These are phyloP conservation scores for Apiospora malaysiana DNA, from an alignment of 2,329 filamentous ascomycete genomes.

Conservation along the genomic window DNA sequence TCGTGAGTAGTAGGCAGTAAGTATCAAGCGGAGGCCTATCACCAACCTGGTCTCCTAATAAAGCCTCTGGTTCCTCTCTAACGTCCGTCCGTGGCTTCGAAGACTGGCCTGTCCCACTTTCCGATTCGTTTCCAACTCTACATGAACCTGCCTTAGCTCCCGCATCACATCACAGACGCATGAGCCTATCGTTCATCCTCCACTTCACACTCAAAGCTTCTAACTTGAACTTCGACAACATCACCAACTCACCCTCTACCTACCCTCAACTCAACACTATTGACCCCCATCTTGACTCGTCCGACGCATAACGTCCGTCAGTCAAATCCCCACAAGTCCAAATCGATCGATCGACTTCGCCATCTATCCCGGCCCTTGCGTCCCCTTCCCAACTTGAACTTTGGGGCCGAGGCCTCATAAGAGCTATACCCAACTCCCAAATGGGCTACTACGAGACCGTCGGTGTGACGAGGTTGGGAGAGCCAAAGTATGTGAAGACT, in stretches of 20 bases:
- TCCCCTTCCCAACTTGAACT: background rate
- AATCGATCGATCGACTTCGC: background rate
- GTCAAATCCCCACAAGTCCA: background rate
- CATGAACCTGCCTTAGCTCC: slow-evolving; percentile 31
- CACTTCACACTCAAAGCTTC: slow-evolving; percentile 27
- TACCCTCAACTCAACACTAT: background rate
- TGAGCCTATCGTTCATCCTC: slow-evolving; percentile 24
- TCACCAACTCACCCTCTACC: background rate
- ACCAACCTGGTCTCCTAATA: slow-evolving; percentile 32
- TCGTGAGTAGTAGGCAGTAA: background rate
- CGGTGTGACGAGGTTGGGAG: slow-evolving; percentile 26
- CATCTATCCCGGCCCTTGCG: background rate
- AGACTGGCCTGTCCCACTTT: slow-evolving; percentile 30
- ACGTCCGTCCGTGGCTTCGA: slow-evolving; percentile 24
- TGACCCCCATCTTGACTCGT: slow-evolving; percentile 2
- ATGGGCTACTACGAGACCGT: slow-evolving; percentile 24
- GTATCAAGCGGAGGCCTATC: slow-evolving; percentile 33
- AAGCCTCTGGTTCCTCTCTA: slow-evolving; percentile 29
- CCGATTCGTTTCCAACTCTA: slow-evolving; percentile 32
- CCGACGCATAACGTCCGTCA: slow-evolving; percentile 23
- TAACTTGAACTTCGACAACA: background rate
- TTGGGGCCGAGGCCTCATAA: slow-evolving; percentile 9
- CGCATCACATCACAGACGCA: slow-evolving; percentile 30
- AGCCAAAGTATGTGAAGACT: slow-evolving; percentile 31
- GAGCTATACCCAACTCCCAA: slow-evolving; percentile 17